Evolutionary conservation across 345 rosid species (phyloP).

Genomic region (Populus deltoides): DNA sequence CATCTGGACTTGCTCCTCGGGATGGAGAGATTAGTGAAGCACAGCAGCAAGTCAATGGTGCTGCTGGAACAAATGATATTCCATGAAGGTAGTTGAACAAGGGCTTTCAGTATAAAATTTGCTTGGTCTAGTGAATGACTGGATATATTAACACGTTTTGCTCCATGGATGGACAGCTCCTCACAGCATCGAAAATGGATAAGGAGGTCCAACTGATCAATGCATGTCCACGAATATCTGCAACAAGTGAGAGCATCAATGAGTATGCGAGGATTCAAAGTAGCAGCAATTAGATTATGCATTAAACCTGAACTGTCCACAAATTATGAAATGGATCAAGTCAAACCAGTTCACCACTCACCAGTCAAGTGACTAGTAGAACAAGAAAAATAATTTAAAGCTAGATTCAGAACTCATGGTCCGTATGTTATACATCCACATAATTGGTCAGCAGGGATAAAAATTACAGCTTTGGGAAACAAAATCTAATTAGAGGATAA

Average conservation of each 20-base stretch:
- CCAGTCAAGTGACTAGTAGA: not conserved
- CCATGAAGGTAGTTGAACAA: not conserved
- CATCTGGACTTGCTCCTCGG: not conserved
- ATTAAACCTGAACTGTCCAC: not conserved
- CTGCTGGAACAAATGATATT: not conserved
- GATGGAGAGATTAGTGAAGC: not conserved
- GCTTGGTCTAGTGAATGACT: not conserved
- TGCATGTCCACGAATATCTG: constrained; percentile 59
- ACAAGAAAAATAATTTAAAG: not conserved
- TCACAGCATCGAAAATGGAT: not conserved
- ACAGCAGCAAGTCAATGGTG: not conserved
- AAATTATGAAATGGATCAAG: not conserved
- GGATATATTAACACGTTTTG: not conserved
- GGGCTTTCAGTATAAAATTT: not conserved
- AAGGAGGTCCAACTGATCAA: constrained; percentile 22
- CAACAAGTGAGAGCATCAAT: constrained; percentile 5
- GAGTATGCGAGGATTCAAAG: not conserved
- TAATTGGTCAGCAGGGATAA: not conserved
- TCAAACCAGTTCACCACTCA: too few species aligned
- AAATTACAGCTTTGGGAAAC: not conserved
- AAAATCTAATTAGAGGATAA: not conserved
- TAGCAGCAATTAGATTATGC: not conserved
- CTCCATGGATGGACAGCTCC: not conserved
- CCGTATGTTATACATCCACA: not conserved
- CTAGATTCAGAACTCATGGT: not conserved